Evolutionary conservation across 129 eudicot genomes (phyloP).

Genomic region (Flaveria robusta): DNA sequence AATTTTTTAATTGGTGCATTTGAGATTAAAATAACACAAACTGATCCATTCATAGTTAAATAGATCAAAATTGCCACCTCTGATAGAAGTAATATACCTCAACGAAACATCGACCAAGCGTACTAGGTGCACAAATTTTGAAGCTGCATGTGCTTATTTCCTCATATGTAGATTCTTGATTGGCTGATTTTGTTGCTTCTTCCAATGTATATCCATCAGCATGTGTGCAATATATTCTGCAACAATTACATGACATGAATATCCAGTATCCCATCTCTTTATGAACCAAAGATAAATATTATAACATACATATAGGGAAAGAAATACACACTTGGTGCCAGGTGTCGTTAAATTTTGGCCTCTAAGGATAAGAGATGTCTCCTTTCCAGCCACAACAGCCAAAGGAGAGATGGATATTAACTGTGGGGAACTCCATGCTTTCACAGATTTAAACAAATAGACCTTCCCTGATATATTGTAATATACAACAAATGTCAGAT

Average conservation of each 20-base stretch:
- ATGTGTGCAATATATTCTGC: slow-evolving; percentile 79
- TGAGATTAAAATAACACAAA: not conserved
- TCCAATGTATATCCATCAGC: slow-evolving; percentile 44
- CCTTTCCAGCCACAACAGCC: slow-evolving; percentile 87
- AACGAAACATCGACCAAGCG: slow-evolving; percentile 82
- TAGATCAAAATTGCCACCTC: not conserved
- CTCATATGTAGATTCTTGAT: slow-evolving; percentile 48
- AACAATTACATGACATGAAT: slow-evolving; percentile 6
- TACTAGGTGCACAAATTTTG: slow-evolving; percentile 46
- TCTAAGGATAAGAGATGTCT: slow-evolving; percentile 62
- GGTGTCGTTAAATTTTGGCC: slow-evolving; percentile 68
- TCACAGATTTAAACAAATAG: slow-evolving; percentile 58
- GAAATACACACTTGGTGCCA: slow-evolving; percentile 75
- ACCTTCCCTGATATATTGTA: slow-evolving; percentile 59
- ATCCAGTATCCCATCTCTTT: not conserved
- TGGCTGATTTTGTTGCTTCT: slow-evolving; percentile 41
- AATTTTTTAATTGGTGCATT: not conserved
- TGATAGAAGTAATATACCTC: slow-evolving; percentile 50
- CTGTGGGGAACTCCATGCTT: slow-evolving; percentile 69
- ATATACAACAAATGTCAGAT: slow-evolving; percentile 24
- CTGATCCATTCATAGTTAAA: not conserved
- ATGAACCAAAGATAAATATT: not conserved
- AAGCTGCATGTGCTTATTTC: slow-evolving; percentile 56
- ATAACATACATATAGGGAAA: not conserved
- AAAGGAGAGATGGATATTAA: slow-evolving; percentile 74